phyloP scores from a whole-genome alignment of 78 protist species.

The slime mould (Dictyostelium discoideum) region dicty_2.7 NC_007088.5:8340501-8341000 shows the following conservation, averaged over 20 bases:
- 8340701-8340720: background rate
- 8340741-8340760: background rate
- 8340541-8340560: background rate
- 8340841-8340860: background rate
- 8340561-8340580: background rate
- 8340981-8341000: background rate
- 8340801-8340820: background rate
- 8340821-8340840: too few relatives aligned
- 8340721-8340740: background rate
- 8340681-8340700: background rate
- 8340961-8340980: background rate
- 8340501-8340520: background rate
- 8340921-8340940: background rate
- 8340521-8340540: too few relatives aligned
- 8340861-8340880: background rate
- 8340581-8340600: background rate
- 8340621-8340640: background rate
- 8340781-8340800: background rate
- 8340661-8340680: background rate
- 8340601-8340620: background rate
- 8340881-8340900: background rate
- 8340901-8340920: background rate
- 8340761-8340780: background rate
- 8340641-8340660: background rate
- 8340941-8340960: background rate